Base-by-base conservation (phyloP, 805 yeast genomes). In the Yueomyces sinensis region DNA sequence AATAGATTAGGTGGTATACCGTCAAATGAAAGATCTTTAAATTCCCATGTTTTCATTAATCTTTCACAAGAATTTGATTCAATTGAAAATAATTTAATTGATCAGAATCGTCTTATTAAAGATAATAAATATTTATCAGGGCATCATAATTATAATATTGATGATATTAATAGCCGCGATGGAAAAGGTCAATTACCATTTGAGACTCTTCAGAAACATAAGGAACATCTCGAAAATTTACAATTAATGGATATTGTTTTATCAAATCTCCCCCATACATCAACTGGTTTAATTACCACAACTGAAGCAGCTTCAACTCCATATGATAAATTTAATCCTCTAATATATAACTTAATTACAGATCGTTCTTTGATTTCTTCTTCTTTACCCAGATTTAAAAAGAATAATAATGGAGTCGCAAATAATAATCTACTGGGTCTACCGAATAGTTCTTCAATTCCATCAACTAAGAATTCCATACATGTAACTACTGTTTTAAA, bases 1-100 rank as follows among this genome's bases (percentile, higher is more conserved):
- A 96, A 86, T 46, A 72, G 76, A 1, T 52, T 69, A 15, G 99
- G 99, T 2, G 99, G 99, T 0, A 78, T 84, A 5, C 97, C 97
- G 0, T 80, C 93, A 1, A 62, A 75, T 17, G 95, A 84, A 50
- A 66, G 97, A 38, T 70, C 74, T 38, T 74, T 76, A 37, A 74
- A 86, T 3, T 71, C 94, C 14, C 98, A 91, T 55, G 93, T 91
- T 1, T 79, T 80, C 39, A 76, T 89, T 38, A 89, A 91, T 49
- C 57, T 89, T 27, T 68, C 74, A 9, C 96, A 89, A 57, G 98
- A 89, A 49, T 79, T 40, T 28, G 32, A 34, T 14, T 25, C 27
- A 4, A 20, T 54, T 13, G 35, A 40, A 2, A 27, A 18, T 1
- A 37, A 37, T 2, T 25, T 52, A 19, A 16, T 16, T 4, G 31